Base-by-base conservation (phyloP, 139 green algal species). In the Tetraselmis chui region DNA sequence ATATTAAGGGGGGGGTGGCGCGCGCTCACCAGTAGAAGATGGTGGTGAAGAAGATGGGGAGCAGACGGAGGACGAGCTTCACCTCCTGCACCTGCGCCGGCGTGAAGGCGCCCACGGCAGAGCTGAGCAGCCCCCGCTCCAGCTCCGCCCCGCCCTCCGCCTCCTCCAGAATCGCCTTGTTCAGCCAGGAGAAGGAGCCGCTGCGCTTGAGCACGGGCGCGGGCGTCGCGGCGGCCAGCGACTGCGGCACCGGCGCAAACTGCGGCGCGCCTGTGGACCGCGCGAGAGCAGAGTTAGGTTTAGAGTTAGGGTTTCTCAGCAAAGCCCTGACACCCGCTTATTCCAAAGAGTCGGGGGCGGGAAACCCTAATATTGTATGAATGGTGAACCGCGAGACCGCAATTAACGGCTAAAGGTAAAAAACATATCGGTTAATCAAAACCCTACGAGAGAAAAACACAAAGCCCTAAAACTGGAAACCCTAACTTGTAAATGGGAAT, bases 41-140 rank as follows among this genome's bases (percentile, higher is more conserved):
- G 29, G 91, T 96, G 82, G 92, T 91, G 82, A 90, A 89, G 86
- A 98, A 98, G 25, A 98, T 87, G 58, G 95, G 95, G 81, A 98
- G 87, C 87, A 98, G 90, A 67, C 95, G 89, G 85, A 97, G 83
- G 81, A 98, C 94, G 82, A 96, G 85, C 87, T 95, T 95, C 27
- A 98, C 95, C 90, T 98, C 95, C 86, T 98, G 93, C 77, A 98
- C 94, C 89, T 95, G 89, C 22, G 82, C 76, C 23, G 32, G 32
- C 0, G 87, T 88, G 84, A 91, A 94, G 25, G 81, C 84, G 5
- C 32, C 83, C 75, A 85, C 31, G 1, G 75, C 31, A n/a, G 45
- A 67, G 11, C 11, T 18, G 11, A 67, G 45, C 11, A 67, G 45
- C 45, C 45, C 45, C 45, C 18, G 45, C 45, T 67, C 45, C 45